These are phyloP conservation scores for Stellera chamaejasme DNA, from an alignment of 345 rosid genomes.

Conservation along the genomic window DNA sequence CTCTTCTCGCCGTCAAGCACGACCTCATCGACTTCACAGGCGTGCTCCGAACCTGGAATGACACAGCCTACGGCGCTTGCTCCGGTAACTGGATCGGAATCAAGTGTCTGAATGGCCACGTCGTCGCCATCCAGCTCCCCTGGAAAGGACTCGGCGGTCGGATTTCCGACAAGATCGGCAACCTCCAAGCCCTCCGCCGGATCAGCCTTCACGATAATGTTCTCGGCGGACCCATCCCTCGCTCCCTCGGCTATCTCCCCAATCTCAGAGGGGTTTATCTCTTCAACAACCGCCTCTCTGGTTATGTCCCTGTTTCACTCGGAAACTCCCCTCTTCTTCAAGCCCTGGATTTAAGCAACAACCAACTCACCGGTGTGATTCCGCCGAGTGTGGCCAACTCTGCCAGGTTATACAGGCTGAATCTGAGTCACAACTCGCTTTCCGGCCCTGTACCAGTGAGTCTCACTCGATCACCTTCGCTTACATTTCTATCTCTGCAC, in stretches of 20 bases:
- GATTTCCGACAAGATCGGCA: conserved; percentile 77
- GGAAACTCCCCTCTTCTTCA: conserved; percentile 64
- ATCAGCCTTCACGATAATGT: conserved; percentile 81
- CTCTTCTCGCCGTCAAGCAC: conserved; percentile 62
- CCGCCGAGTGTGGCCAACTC: conserved; percentile 67
- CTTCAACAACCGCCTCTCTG: conserved; percentile 84
- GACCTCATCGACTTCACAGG: conserved; percentile 65
- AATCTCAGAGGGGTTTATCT: conserved; percentile 75
- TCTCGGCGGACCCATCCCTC: conserved; percentile 55
- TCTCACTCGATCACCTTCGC: conserved; percentile 40
- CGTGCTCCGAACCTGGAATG: conserved; percentile 66
- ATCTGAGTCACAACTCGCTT: conserved; percentile 61
- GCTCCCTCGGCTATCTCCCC: conserved; percentile 70
- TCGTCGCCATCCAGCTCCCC: conserved; percentile 82
- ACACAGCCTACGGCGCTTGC: conserved; percentile 51
- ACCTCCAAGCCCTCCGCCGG: conserved; percentile 59
- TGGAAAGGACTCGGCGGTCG: conserved; percentile 81
- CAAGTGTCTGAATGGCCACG: conserved; percentile 80
- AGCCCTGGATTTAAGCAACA: conserved; percentile 65
- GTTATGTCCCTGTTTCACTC: conserved; percentile 67
- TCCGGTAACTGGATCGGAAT: conserved; percentile 88
- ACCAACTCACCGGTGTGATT: conserved; percentile 47
- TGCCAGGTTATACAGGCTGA: conserved; percentile 53
- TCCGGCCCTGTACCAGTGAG: conserved; percentile 48
- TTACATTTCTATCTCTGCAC: conserved; percentile 57